These are phyloP conservation scores for Silene conica DNA, from an alignment of 148 eudicot genomes.

Conservation along the genomic window DNA sequence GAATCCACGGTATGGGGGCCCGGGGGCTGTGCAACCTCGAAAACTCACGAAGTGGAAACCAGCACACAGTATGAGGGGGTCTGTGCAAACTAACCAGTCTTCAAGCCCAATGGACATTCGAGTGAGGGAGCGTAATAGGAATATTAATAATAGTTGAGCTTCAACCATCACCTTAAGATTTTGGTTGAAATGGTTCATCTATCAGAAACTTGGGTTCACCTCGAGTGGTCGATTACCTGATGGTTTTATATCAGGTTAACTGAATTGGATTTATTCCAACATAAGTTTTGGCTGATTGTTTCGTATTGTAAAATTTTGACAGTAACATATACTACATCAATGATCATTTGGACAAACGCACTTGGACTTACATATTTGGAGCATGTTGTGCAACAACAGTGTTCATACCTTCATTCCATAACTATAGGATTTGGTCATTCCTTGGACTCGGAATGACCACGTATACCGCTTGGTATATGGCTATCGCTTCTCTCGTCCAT, in stretches of 20 bases:
- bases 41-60: no score
- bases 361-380: conserved; percentile 98
- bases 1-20: no score
- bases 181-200: no score
- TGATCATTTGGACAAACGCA: conserved; percentile 89
- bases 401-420: conserved; percentile 69
- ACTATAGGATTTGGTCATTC: conserved; percentile 95
- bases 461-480: conserved; percentile 94
- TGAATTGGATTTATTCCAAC: conserved; percentile 2
- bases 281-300: conserved; percentile 20
- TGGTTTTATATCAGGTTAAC: not conserved
- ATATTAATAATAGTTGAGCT: no score
- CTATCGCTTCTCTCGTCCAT: conserved; percentile 59
- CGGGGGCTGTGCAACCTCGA: no score
- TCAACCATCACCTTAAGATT: no score
- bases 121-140: no score
- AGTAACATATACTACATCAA: conserved; percentile 91
- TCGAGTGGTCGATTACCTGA: not conserved
- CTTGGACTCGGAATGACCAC: conserved; percentile 96
- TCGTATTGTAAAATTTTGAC: not conserved
- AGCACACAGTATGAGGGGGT: no score
- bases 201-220: no score
- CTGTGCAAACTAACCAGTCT: no score
- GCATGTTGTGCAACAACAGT: conserved; percentile 95
- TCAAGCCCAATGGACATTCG: no score